Evolutionary conservation across 208 protist species (phyloP).

Genomic region (Leishmania mexicana): DNA sequence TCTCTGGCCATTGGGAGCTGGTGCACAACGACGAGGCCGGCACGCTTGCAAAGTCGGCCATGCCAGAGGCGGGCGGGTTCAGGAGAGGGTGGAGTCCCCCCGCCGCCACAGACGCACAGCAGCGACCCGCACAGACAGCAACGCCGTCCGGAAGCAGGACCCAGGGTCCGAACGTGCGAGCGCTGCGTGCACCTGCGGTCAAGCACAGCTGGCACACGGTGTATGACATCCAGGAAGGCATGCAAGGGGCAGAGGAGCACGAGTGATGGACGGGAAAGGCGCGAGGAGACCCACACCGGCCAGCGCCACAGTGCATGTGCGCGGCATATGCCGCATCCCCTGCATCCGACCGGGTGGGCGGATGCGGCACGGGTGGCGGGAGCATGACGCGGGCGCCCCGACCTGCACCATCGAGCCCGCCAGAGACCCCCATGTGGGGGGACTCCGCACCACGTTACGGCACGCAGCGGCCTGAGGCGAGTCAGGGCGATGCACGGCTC

Average conservation of each 20-base stretch:
- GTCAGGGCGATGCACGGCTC: neutral
- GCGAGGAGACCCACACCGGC: neutral
- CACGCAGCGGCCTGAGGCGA: too few relatives aligned
- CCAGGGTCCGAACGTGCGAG: neutral
- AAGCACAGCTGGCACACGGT: neutral
- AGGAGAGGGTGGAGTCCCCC: too few relatives aligned
- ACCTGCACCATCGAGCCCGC: too few relatives aligned
- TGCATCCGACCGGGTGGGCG: too few relatives aligned
- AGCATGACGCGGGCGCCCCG: too few relatives aligned
- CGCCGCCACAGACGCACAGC: neutral
- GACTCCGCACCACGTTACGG: too few relatives aligned
- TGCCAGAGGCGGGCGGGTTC: neutral
- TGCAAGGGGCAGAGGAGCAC: neutral
- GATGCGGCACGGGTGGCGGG: too few relatives aligned
- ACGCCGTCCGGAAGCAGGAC: neutral
- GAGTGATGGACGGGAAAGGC: neutral
- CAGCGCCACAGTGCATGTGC: too few relatives aligned
- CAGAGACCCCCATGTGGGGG: too few relatives aligned
- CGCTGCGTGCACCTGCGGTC: neutral
- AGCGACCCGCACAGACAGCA: neutral
- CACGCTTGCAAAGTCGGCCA: neutral
- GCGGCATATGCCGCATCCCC: too few relatives aligned
- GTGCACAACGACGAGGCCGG: neutral
- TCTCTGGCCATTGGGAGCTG: neutral
- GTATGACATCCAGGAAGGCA: neutral